Base-by-base conservation (phyloP, 2,329 filamentous ascomycete genomes). In the Alternaria gansuensis region DNA sequence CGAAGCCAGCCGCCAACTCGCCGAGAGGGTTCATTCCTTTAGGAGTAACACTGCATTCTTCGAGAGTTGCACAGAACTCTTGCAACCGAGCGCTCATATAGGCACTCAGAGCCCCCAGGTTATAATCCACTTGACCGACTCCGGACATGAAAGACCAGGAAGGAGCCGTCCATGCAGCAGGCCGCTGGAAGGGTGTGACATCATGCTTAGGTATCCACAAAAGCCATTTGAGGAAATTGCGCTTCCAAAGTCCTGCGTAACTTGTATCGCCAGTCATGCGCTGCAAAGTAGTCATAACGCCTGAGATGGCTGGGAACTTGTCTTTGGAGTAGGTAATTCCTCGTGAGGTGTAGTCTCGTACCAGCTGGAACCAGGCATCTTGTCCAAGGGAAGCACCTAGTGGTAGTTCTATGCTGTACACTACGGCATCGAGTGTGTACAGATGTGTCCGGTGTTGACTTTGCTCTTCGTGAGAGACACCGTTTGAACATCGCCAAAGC, bases 71-170 rank as follows among this genome's bases (percentile, higher is more conserved):
- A 23, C 55, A 58, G 13, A 48, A 41, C 11, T n/a, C 31, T 34
- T 21, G 17, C 13, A 48, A 24, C 31, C 7, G 26, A 2, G 29
- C 33, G 13, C 34, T 33, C 23, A n/a, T 48, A 28, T 34, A n/a
- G 3, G 3, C 5, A 11, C 3, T 24, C 14, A 37, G 23, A 28
- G 48, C 23, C 21, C 44, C 44, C 21, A 48, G n/a, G 1, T 5
- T n/a, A 9, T 63, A 57, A 3, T 50, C 21, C 10, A 54, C 41
- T 4, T 45, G 43, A 0, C 56, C 57, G 5, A 57, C 49, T 3
- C 59, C 14, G 3, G 60, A 36, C 6, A 54, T 54, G 23, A 54
- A 63, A 2, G 60, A 63, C 60, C 60, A 63, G 5, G 60, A 63
- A 7, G 60, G 60, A 1, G 60, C 60, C 3, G 39, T 36, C 41